A percentile compares a stretch with the other conserved stretches of the same genome.
Evolutionary conservation across 148 eudicot genomes (phyloP).

Genomic region (Rhododendron molle): DNA sequence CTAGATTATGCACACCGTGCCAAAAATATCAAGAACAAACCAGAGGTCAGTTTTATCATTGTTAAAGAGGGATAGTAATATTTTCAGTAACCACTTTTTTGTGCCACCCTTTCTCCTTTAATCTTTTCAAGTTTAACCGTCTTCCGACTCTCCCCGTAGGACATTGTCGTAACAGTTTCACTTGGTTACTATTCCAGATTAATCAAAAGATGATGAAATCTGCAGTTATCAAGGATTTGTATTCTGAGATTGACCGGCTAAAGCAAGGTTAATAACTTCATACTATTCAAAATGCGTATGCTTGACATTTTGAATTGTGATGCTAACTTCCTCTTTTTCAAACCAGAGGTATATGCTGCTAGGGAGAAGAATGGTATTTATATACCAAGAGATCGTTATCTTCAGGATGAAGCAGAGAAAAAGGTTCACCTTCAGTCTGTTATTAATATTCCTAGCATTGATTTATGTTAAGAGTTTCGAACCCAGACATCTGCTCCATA

Average conservation of each 20-base stretch:
- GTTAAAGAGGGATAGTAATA: constrained; percentile 1
- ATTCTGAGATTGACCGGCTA: constrained; percentile 86
- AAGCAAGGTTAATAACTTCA: constrained; percentile 64
- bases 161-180: not conserved
- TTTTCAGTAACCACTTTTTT: not conserved
- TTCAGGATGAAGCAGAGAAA: constrained; percentile 89
- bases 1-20: constrained; percentile 98
- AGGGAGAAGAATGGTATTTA: constrained; percentile 96
- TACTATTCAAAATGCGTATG: not conserved
- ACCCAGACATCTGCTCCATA: not conserved
- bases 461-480: not conserved
- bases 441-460: not conserved
- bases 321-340: constrained; percentile 13
- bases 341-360: constrained; percentile 91
- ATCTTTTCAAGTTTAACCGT: not conserved
- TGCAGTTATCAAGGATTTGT: constrained; percentile 90
- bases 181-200: constrained; percentile 44
- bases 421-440: constrained; percentile 38
- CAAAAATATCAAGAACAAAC: constrained; percentile 95
- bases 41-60: constrained; percentile 59
- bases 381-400: constrained; percentile 89
- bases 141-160: not conserved
- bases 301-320: not conserved
- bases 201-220: constrained; percentile 99
- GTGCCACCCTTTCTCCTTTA: not conserved